Conservation (phyloP, 768 basidiomycete genomes). For the Boletus insuetus region DNA sequence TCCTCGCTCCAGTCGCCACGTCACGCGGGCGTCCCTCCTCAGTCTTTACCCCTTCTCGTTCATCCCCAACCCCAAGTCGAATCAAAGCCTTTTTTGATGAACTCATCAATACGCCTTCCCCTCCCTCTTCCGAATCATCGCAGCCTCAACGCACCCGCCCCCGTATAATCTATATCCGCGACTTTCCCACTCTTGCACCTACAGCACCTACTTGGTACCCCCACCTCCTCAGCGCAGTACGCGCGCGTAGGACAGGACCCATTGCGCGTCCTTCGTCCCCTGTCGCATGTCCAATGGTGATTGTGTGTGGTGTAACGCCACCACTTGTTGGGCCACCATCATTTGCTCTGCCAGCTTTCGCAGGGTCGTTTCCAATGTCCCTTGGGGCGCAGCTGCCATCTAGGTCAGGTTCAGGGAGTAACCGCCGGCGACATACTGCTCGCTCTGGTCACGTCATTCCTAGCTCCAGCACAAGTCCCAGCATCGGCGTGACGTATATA, state of each 20-base stretch:
- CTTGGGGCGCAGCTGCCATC: constrained; percentile 13
- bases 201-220: constrained; percentile 80
- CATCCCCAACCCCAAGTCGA: constrained; percentile 49
- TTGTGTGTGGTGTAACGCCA: constrained; percentile 87
- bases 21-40: constrained; percentile 36
- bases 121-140: constrained; percentile 25
- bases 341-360: constrained; percentile 8
- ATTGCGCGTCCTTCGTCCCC: constrained; percentile 58
- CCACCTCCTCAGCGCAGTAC: constrained; percentile 73
- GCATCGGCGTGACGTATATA: neutral
- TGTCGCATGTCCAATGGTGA: constrained; percentile 67
- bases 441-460: constrained; percentile 25
- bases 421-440: constrained; percentile 15
- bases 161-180: constrained; percentile 81
- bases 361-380: constrained; percentile 11
- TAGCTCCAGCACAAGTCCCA: constrained; percentile 35
- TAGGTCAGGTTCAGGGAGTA: neutral
- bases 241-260: constrained; percentile 66
- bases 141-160: constrained; percentile 40
- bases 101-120: constrained; percentile 60
- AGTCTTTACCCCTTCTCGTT: constrained; percentile 37
- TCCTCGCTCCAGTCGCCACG: constrained; percentile 35
- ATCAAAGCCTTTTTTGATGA: constrained; percentile 74
- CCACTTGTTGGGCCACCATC: constrained; percentile 53
- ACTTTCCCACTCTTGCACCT: constrained; percentile 72